These are phyloP conservation scores for Neckera pumila DNA, from an alignment of 225 moss, liverwort and hornwort species.

Conservation along the genomic window DNA sequence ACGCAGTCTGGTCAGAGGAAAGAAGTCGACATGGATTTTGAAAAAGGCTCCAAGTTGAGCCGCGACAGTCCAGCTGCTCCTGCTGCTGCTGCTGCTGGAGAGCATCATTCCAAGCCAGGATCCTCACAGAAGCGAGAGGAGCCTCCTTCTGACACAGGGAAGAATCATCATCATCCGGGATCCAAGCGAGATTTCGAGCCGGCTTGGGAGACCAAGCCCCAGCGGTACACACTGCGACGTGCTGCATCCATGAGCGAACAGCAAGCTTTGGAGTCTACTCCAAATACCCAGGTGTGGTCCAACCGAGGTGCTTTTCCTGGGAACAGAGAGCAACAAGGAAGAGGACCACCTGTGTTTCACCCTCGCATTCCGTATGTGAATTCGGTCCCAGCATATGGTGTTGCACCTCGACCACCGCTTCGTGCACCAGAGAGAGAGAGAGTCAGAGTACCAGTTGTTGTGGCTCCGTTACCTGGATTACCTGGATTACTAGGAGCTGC, in stretches of 20 bases:
- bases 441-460: neutral
- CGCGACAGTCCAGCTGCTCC: neutral
- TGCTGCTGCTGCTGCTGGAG: neutral
- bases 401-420: constrained; percentile 1
- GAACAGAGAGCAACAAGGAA: constrained; percentile 9
- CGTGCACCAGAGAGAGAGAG: constrained; percentile 3
- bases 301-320: neutral
- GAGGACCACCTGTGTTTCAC: neutral
- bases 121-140: neutral
- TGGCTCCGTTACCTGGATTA: neutral
- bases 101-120: neutral
- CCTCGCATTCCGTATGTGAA: constrained; percentile 9
- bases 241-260: constrained; percentile 6
- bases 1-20: neutral
- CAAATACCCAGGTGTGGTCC: constrained; percentile 4
- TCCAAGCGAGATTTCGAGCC: constrained; percentile 10
- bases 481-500: constrained; percentile 40
- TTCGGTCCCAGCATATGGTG: neutral
- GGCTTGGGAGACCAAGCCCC: constrained; percentile 19
- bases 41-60: constrained; percentile 11
- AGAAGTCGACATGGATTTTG: neutral
- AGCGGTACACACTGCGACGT: constrained; percentile 11
- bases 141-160: neutral
- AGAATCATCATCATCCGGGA: neutral
- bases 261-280: neutral